These are phyloP conservation scores for Volvox reticuliferus DNA, from an alignment of 139 green algal species.

Conservation along the genomic window DNA sequence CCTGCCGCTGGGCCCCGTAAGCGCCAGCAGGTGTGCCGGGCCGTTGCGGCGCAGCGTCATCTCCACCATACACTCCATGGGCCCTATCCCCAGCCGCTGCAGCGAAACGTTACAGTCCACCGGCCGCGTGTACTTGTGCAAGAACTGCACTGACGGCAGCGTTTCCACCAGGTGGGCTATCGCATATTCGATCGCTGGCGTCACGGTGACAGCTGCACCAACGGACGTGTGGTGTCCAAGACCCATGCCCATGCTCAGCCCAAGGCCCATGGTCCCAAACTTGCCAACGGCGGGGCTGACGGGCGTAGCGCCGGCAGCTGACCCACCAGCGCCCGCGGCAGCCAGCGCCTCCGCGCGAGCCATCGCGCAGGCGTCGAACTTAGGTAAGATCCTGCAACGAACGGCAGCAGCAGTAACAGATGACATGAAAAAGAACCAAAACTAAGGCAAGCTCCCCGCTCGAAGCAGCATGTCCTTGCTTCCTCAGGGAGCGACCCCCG, in stretches of 20 bases:
- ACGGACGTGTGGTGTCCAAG: neutral
- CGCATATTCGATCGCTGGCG: neutral
- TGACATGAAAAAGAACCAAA: neutral
- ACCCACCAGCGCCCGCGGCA: neutral
- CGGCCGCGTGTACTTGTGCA: slow-evolving; percentile 41
- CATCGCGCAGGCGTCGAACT: slow-evolving; percentile 1
- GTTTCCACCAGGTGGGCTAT: neutral
- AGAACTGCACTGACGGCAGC: slow-evolving; percentile 9
- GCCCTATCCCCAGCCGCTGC: slow-evolving; percentile 36
- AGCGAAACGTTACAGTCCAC: slow-evolving; percentile 26
- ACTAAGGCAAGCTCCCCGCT: neutral
- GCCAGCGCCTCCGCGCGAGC: neutral
- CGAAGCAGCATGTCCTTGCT: no score
- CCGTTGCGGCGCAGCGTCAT: slow-evolving; percentile 32
- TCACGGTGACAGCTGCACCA: neutral
- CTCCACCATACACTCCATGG: slow-evolving; percentile 42
- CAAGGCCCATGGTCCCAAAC: neutral
- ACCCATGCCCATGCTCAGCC: slow-evolving; percentile 3
- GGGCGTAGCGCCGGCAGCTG: neutral
- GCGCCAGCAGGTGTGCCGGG: slow-evolving; percentile 22
- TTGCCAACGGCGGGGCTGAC: neutral
- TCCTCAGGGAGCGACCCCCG: no score
- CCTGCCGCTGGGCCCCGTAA: slow-evolving; percentile 34
- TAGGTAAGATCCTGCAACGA: slow-evolving; percentile 11
- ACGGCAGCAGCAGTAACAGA: neutral